A percentile compares a stretch with the other conserved stretches of the same genome.
phyloP scores from a whole-genome alignment of 1,284 basidiomycete genomes.

The Hemileia vastatrix region DNA sequence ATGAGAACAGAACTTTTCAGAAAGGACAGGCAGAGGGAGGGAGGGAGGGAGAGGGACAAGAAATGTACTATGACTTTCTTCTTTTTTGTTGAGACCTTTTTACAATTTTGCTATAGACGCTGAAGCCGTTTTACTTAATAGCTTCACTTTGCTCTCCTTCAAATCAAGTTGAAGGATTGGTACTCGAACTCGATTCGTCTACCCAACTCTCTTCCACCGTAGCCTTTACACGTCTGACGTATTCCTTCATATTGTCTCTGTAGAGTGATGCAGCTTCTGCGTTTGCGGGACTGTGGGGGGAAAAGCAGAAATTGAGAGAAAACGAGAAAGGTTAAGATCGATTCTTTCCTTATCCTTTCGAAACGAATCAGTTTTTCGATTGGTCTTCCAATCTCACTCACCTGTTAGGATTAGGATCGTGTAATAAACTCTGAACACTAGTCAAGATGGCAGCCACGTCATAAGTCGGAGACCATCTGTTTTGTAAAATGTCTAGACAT shows the following conservation, averaged over 20 bases:
- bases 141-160: no score
- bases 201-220: conserved; percentile 86
- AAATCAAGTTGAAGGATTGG: no score
- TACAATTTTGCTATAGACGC: no score
- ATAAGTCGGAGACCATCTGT: conserved; percentile 95
- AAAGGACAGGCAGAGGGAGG: no score
- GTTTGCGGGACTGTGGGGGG: conserved; percentile 68
- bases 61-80: no score
- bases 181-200: conserved; percentile 50
- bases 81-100: no score
- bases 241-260: conserved; percentile 93
- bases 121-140: no score
- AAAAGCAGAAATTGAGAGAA: conserved; percentile 3
- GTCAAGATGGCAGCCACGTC: conserved; percentile 97
- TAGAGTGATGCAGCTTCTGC: conserved; percentile 93
- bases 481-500: conserved; percentile 95
- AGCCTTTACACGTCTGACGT: conserved; percentile 33
- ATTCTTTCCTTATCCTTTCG: neutral
- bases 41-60: no score
- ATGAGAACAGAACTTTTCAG: no score
- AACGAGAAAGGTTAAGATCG: neutral
- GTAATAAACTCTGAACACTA: conserved; percentile 83
- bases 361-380: neutral
- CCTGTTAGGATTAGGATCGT: conserved; percentile 91
- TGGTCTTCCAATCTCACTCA: conserved; percentile 36